Base-by-base conservation (phyloP, 2,329 filamentous ascomycete species). In the Shiraia sp. region DNA sequence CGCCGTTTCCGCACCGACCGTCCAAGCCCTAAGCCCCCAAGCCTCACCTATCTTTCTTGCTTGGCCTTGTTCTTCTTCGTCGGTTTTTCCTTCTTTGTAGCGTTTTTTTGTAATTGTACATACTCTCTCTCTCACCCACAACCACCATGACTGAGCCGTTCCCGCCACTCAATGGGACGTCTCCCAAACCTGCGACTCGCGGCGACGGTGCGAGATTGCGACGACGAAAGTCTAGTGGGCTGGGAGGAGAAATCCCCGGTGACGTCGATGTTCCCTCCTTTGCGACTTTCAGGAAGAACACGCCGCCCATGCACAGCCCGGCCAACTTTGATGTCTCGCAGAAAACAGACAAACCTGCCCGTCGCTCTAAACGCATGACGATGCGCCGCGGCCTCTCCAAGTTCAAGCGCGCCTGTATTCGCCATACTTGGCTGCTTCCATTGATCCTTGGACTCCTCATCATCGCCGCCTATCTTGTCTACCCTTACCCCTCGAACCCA, bases 401-500 rank as follows among this genome's bases (percentile, higher is more conserved):
- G 36, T 74, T 69, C 59, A 75, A 73, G 55, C 72, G 70, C 40
- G 50, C 72, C 39, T 75, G 71, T 28, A 59, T 77, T 34, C 69
- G 70, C 31, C 79, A 84, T 61, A 85, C 81, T 19, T 85, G 81
- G 81, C 65, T 83, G 13, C 75, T 79, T 35, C 91, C 92, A 16
- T 79, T 93, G 44, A 68, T 87, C 53, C 72, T 95, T 44, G 71
- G 89, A 43, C 47, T 78, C 45, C 59, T 83, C 63, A 77, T 91
- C 63, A 72, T 88, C 45, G 71, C 77, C 35, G 76, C 82, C 47
- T 96, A 92, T 72, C 81, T 83, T 53, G 66, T 88, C 62, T 86
- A 90, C 65, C 92, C 91, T 4, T 82, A 80, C 57, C 77, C 85
- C 47, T 82, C 85, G 43, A 96, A 96, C 69, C 87, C 87, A 10